A percentile compares a stretch with the other conserved stretches of the same genome.
These are phyloP conservation scores for Debaryomycetaceae sp. DNA, from an alignment of 1,139 yeast species.

Conservation along the genomic window DNA sequence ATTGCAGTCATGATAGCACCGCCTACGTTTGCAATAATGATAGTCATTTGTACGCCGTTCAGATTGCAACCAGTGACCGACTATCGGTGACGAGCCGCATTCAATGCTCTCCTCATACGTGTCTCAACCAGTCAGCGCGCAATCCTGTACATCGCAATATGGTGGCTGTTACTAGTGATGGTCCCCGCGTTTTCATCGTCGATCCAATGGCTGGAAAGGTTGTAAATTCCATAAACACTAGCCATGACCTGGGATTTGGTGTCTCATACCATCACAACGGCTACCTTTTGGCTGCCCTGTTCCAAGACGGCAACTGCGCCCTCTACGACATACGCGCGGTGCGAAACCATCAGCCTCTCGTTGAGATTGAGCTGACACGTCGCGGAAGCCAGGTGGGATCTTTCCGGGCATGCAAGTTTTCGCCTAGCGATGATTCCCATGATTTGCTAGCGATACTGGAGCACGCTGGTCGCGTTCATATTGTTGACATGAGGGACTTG, in stretches of 20 bases:
- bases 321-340: slow-evolving; percentile 67
- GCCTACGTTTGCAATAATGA: slow-evolving; percentile 75
- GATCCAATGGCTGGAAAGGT: slow-evolving; percentile 19
- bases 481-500: slow-evolving; percentile 65
- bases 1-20: not conserved
- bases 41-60: slow-evolving; percentile 54
- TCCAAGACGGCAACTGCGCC: slow-evolving; percentile 75
- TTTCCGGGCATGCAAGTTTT: slow-evolving; percentile 59
- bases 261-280: slow-evolving; percentile 71
- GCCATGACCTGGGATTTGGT: slow-evolving; percentile 75
- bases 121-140: slow-evolving; percentile 29
- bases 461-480: slow-evolving; percentile 78
- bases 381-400: slow-evolving; percentile 49
- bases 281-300: slow-evolving; percentile 62
- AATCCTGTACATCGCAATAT: slow-evolving; percentile 20
- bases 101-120: slow-evolving; percentile 27
- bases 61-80: slow-evolving; percentile 37
- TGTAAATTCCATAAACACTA: slow-evolving; percentile 30
- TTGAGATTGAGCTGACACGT: slow-evolving; percentile 50
- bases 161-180: slow-evolving; percentile 33
- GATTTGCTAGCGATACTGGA: slow-evolving; percentile 71
- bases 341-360: slow-evolving; percentile 28
- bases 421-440: slow-evolving; percentile 46
- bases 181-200: slow-evolving; percentile 24
- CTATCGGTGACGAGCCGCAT: slow-evolving; percentile 22